Conservation (phyloP, 352 stramenopile genomes). For the Pythium chondricola region DNA sequence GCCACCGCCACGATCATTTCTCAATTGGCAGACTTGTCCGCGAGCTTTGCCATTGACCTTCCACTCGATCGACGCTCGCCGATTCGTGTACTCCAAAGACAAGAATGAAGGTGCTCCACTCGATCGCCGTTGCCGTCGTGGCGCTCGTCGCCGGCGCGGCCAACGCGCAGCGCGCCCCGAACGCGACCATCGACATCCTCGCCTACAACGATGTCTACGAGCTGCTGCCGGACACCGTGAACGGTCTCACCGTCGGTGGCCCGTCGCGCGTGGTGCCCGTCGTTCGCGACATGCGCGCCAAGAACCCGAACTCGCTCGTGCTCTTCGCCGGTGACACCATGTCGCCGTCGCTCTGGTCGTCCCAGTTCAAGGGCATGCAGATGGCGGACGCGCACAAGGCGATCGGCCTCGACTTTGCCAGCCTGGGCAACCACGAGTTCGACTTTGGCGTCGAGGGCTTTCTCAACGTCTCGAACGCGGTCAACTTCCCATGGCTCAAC, state of each 20-base stretch:
- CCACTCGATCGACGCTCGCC: background rate
- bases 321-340: conserved; percentile 77
- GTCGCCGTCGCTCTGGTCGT: conserved; percentile 77
- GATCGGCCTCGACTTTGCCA: conserved; percentile 65
- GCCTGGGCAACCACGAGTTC: conserved; percentile 79
- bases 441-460: conserved; percentile 76
- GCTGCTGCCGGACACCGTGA: conserved; percentile 57
- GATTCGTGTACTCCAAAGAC: background rate
- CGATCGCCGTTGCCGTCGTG: conserved; percentile 19
- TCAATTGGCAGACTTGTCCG: conserved; percentile 10
- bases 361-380: conserved; percentile 72
- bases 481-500: conserved; percentile 70
- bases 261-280: conserved; percentile 69
- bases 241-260: conserved; percentile 55
- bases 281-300: conserved; percentile 43
- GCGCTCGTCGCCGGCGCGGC: conserved; percentile 13
- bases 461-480: conserved; percentile 48
- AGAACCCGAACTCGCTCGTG: conserved; percentile 65
- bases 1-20: background rate
- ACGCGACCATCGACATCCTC: conserved; percentile 56
- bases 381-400: conserved; percentile 75
- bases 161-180: conserved; percentile 28
- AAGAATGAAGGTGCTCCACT: conserved; percentile 28
- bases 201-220: conserved; percentile 83
- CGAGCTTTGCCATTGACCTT: conserved; percentile 7